Conservation (phyloP, 345 rosid species). For the Populus simonii region DNA sequence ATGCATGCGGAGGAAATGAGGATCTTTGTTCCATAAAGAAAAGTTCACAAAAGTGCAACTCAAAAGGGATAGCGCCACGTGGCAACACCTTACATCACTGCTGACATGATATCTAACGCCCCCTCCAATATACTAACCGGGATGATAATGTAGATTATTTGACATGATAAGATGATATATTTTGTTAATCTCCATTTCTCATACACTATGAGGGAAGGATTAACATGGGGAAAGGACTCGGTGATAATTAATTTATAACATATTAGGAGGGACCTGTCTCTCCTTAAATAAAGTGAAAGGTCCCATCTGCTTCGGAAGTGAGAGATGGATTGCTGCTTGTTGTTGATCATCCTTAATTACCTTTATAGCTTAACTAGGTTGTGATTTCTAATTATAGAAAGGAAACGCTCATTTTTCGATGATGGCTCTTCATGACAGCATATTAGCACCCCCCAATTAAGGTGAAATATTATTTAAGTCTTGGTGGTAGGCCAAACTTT, state of each 20-base stretch:
- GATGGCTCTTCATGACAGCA: constrained; percentile 2
- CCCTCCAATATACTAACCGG: background rate
- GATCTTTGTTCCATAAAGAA: too few species aligned
- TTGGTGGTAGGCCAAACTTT: background rate
- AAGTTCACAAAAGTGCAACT: background rate
- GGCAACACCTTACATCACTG: background rate
- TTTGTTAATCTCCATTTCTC: background rate
- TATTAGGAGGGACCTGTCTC: constrained; percentile 1
- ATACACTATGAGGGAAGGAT: background rate
- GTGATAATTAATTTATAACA: background rate
- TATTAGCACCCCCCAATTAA: background rate
- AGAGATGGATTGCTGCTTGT: background rate
- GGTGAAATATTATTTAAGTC: background rate
- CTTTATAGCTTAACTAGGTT: background rate
- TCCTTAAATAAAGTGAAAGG: constrained; percentile 4
- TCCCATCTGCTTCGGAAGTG: constrained; percentile 25
- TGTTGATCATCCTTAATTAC: background rate
- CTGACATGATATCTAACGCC: background rate
- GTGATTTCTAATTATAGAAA: constrained; percentile 19
- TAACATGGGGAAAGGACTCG: background rate
- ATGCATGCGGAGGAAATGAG: background rate
- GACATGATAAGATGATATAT: constrained; percentile 32
- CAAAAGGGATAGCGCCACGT: background rate
- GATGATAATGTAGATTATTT: constrained; percentile 23
- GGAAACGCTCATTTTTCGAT: background rate